phyloP scores from a whole-genome alignment of 345 rosid genomes.

The Aquilaria sinensis region DNA sequence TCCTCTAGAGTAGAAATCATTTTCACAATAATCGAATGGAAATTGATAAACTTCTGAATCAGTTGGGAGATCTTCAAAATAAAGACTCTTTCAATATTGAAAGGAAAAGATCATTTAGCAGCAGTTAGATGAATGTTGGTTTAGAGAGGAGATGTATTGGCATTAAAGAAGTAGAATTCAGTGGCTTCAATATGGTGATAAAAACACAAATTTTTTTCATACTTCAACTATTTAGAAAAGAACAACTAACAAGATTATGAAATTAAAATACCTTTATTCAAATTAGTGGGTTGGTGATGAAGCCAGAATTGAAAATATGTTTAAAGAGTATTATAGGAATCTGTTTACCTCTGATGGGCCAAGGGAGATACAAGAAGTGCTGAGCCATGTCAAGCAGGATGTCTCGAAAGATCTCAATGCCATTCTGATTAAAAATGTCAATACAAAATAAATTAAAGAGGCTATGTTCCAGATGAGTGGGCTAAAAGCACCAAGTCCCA shows the following conservation, averaged over 20 bases:
- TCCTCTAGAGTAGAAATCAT: neutral
- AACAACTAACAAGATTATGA: neutral
- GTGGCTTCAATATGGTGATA: neutral
- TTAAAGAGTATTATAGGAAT: no score
- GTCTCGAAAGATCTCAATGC: no score
- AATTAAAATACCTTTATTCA: no score
- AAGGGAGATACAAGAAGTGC: no score
- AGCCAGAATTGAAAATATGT: no score
- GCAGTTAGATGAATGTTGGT: neutral
- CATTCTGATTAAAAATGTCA: neutral
- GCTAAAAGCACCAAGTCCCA: neutral
- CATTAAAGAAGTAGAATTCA: neutral
- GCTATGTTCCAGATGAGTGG: neutral
- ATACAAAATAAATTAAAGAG: neutral
- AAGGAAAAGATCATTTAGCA: neutral
- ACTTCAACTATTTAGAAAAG: neutral
- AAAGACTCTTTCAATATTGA: no score
- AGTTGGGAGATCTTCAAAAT: neutral
- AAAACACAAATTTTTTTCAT: neutral
- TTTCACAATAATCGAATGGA: neutral
- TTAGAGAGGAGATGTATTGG: neutral
- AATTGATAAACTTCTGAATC: no score
- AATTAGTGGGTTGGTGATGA: neutral
- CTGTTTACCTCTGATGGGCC: no score
- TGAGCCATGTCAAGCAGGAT: no score